Evolutionary conservation across 345 rosid species (phyloP).

Genomic region (Salix dunnii): DNA sequence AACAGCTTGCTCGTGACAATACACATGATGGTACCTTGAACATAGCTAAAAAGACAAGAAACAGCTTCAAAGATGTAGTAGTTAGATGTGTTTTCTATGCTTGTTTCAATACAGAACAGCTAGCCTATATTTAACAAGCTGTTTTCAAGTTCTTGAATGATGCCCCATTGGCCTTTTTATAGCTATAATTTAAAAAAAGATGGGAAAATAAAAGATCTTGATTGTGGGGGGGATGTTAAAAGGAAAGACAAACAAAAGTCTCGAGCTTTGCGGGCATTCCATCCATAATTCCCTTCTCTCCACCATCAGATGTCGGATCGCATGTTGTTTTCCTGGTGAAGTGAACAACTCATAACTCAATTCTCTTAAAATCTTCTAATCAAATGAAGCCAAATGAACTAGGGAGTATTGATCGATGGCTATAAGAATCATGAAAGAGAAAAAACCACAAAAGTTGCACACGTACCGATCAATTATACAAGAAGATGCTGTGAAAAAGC

Average conservation of each 20-base stretch:
- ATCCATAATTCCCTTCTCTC: conserved; percentile 31
- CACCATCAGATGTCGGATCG: conserved; percentile 52
- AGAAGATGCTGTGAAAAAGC: not conserved
- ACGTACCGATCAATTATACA: not conserved
- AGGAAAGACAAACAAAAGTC: conserved; percentile 28
- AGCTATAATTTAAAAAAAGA: not conserved
- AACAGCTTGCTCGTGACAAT: conserved; percentile 9
- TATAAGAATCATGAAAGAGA: not conserved
- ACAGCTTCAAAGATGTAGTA: not conserved
- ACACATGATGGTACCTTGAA: conserved; percentile 17
- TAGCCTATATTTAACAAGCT: not conserved
- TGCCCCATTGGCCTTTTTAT: not conserved
- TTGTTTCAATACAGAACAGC: not conserved
- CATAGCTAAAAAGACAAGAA: conserved; percentile 7
- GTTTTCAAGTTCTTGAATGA: not conserved
- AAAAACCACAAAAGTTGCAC: not conserved
- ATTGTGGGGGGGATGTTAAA: conserved; percentile 20
- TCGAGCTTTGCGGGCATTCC: conserved; percentile 40
- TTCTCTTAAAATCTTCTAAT: not conserved
- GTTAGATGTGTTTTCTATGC: conserved; percentile 1
- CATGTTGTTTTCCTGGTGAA: conserved; percentile 21
- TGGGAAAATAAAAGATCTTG: not conserved
- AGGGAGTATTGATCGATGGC: not conserved
- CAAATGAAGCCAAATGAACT: not conserved
- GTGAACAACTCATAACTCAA: conserved; percentile 12